A percentile compares a stretch with the other conserved stretches of the same genome.
phyloP scores from a whole-genome alignment of 2,329 filamentous ascomycete genomes.

The Colletotrichum viniferum region DNA sequence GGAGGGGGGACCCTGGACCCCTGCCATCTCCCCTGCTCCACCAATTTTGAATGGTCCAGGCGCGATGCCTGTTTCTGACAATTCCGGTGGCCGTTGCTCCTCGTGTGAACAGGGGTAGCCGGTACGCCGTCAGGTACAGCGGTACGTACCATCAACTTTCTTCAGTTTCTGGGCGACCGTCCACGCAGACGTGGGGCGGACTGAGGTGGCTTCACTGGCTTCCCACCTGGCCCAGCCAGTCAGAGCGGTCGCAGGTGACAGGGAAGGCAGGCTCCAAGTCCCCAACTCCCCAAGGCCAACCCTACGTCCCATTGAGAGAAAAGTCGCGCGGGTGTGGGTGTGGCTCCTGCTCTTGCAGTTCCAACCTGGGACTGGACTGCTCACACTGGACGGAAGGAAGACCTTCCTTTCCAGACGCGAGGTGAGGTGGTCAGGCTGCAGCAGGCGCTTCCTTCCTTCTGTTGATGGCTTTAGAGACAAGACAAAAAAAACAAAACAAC shows the following conservation, averaged over 20 bases:
- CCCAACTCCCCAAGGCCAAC: not conserved
- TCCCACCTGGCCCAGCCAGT: not conserved
- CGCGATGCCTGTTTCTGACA: conserved; percentile 16
- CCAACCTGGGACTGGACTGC: not conserved
- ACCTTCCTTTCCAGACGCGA: not conserved
- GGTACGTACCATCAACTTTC: conserved; percentile 6
- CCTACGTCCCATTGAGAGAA: not conserved
- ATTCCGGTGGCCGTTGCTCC: conserved; percentile 17
- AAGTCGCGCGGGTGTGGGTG: not conserved
- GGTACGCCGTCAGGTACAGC: conserved; percentile 2
- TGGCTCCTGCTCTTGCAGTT: not conserved
- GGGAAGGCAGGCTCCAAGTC: not conserved
- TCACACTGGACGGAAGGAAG: not conserved
- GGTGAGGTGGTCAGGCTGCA: not conserved
- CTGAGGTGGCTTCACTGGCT: not conserved
- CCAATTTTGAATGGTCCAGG: conserved; percentile 15
- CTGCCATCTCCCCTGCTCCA: not conserved
- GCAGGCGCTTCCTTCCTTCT: not conserved
- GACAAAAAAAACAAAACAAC: not conserved
- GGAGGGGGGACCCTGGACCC: not conserved
- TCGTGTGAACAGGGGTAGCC: conserved; percentile 3
- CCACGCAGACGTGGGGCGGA: not conserved
- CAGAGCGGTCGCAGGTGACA: not conserved
- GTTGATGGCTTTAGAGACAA: not conserved
- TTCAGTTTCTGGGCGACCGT: not conserved